phyloP scores from a whole-genome alignment of 2,329 filamentous ascomycete genomes.

The Fusarium goolgardi region DNA sequence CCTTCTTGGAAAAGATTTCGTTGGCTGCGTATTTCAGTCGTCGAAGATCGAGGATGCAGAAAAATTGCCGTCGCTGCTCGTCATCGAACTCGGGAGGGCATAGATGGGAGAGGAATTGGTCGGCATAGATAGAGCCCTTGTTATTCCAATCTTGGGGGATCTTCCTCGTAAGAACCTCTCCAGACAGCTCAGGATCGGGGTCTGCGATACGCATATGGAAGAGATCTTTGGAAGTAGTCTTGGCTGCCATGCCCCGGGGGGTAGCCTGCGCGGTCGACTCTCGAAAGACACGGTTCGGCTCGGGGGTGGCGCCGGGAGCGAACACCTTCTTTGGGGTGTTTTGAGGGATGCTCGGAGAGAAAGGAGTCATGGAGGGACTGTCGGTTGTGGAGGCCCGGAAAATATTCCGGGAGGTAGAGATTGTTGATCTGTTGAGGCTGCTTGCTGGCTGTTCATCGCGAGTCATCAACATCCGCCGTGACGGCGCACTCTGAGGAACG shows the following conservation, averaged over 20 bases:
- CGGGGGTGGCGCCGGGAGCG: conserved; percentile 59
- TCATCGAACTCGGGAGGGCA: conserved; percentile 69
- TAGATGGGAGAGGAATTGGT: conserved; percentile 68
- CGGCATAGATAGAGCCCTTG: conserved; percentile 68
- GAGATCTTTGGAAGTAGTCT: conserved; percentile 62
- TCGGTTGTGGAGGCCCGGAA: conserved; percentile 56
- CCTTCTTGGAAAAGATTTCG: conserved; percentile 69
- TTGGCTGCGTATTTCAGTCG: conserved; percentile 71
- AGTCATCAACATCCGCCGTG: conserved; percentile 52
- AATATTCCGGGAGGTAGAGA: conserved; percentile 55
- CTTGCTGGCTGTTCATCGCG: conserved; percentile 53
- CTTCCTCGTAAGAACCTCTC: conserved; percentile 64
- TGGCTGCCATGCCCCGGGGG: conserved; percentile 62
- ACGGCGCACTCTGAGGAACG: conserved; percentile 54
- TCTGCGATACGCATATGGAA: conserved; percentile 70
- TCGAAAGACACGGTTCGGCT: conserved; percentile 56
- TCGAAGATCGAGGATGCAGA: conserved; percentile 71
- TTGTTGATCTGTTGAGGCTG: conserved; percentile 53
- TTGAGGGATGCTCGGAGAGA: conserved; percentile 60
- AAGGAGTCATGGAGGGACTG: conserved; percentile 51
- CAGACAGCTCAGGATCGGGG: conserved; percentile 66
- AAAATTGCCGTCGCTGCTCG: conserved; percentile 70
- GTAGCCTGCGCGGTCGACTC: conserved; percentile 60
- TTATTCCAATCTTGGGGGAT: conserved; percentile 64
- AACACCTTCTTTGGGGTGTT: conserved; percentile 63